Conservation (phyloP, 768 basidiomycete genomes). For the Tricholoma bakamatsutake region DNA sequence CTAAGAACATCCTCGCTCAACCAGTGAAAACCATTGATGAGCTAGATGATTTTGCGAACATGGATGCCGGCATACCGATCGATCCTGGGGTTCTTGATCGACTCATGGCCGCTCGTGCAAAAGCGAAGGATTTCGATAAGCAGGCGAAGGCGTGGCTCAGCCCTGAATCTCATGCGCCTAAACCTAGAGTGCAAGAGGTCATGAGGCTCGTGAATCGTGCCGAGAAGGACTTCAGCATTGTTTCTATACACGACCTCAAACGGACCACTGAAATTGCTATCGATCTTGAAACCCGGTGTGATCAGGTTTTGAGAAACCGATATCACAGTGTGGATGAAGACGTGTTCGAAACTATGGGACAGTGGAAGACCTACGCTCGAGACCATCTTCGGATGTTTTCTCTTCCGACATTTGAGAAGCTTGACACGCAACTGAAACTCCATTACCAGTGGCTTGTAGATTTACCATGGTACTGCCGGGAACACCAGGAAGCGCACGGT, state of each 20-base stretch:
- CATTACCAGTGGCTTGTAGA: conserved; percentile 71
- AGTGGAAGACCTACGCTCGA: conserved; percentile 69
- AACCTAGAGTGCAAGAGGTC: conserved; percentile 65
- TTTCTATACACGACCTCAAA: conserved; percentile 59
- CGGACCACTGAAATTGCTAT: conserved; percentile 70
- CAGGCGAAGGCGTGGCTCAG: conserved; percentile 68
- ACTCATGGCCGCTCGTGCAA: conserved; percentile 55
- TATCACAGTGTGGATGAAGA: conserved; percentile 54
- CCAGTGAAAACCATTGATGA: conserved; percentile 72
- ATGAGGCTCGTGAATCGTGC: conserved; percentile 62
- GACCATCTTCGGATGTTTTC: conserved; percentile 70
- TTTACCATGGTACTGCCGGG: conserved; percentile 73
- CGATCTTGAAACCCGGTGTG: conserved; percentile 72
- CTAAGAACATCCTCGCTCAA: conserved; percentile 58
- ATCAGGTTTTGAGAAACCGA: conserved; percentile 61
- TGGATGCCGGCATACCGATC: conserved; percentile 63
- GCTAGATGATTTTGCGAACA: conserved; percentile 64
- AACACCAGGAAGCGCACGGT: conserved; percentile 60
- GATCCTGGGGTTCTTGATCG: conserved; percentile 61
- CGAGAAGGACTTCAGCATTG: conserved; percentile 73
- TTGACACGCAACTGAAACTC: conserved; percentile 58
- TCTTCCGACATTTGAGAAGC: conserved; percentile 65
- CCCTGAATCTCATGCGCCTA: conserved; percentile 46
- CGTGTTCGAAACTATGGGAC: conserved; percentile 64
- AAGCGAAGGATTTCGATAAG: conserved; percentile 76